These are phyloP conservation scores for Perilla frutescens DNA, from an alignment of 257 asterid species.

Conservation along the genomic window DNA sequence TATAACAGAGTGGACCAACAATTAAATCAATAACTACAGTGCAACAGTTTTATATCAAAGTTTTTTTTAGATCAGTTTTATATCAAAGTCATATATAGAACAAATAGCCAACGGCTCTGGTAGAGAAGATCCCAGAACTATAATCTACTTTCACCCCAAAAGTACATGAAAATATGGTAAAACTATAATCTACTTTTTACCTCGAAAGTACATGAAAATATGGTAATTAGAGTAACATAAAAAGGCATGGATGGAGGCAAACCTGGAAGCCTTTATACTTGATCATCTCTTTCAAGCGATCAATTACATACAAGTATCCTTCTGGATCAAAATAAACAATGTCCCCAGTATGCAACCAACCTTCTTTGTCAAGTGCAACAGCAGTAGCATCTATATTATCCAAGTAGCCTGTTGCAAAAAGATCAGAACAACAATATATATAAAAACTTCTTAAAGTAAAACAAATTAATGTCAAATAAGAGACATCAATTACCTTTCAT, in stretches of 20 bases:
- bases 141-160: background rate
- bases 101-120: background rate
- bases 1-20: conserved; percentile 8
- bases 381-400: conserved; percentile 63
- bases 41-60: background rate
- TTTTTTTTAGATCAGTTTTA: too few species aligned
- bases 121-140: background rate
- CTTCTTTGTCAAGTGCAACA: conserved; percentile 63
- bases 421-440: conserved; percentile 6
- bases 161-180: background rate
- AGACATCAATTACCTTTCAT: conserved; percentile 66
- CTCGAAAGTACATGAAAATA: background rate
- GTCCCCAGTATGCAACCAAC: conserved; percentile 93
- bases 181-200: background rate
- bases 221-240: background rate
- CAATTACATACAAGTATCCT: conserved; percentile 71
- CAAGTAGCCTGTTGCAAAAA: conserved; percentile 61
- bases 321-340: conserved; percentile 76
- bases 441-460: background rate
- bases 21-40: background rate
- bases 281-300: conserved; percentile 86
- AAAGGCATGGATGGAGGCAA: conserved; percentile 17
- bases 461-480: background rate
- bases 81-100: background rate
- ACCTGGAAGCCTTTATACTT: conserved; percentile 96